Conservation (phyloP, 2,329 filamentous ascomycete species). For the Diaporthe vaccinii region DNA sequence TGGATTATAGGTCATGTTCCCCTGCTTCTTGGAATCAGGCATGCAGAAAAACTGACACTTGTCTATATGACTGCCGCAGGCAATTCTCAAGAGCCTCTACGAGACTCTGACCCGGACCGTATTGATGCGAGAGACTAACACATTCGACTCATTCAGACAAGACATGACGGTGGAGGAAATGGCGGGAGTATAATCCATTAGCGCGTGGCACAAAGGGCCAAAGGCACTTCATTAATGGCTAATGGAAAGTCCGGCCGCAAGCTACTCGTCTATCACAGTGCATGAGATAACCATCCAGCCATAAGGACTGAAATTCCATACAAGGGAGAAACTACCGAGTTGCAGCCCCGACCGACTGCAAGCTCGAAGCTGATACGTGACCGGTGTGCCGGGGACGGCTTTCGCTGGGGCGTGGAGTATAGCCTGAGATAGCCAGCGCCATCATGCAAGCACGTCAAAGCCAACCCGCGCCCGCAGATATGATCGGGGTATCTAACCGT, state of each 20-base stretch:
- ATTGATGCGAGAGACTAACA: not conserved
- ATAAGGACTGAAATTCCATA: not conserved
- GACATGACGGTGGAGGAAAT: not conserved
- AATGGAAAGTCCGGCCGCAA: not conserved
- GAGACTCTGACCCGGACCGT: not conserved
- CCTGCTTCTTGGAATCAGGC: not conserved
- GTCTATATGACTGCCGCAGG: not conserved
- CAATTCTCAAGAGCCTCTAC: not conserved
- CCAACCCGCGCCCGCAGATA: not conserved
- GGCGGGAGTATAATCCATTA: not conserved
- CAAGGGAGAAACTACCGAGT: not conserved
- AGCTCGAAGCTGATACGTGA: not conserved
- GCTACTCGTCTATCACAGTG: constrained; percentile 7
- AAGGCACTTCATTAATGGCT: not conserved
- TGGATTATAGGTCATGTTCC: not conserved
- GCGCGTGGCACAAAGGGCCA: not conserved
- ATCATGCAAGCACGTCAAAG: not conserved
- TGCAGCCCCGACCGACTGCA: not conserved
- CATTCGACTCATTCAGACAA: not conserved
- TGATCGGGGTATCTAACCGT: not conserved
- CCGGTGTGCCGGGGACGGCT: not conserved
- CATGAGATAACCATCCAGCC: not conserved
- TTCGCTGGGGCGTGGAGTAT: not conserved
- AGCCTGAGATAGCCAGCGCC: not conserved
- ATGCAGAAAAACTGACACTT: not conserved